Percentiles rank a stretch among this genome's conserved stretches.
These are phyloP conservation scores for Epichloe coenophiala DNA, from an alignment of 2,329 filamentous ascomycete species.

Conservation along the genomic window DNA sequence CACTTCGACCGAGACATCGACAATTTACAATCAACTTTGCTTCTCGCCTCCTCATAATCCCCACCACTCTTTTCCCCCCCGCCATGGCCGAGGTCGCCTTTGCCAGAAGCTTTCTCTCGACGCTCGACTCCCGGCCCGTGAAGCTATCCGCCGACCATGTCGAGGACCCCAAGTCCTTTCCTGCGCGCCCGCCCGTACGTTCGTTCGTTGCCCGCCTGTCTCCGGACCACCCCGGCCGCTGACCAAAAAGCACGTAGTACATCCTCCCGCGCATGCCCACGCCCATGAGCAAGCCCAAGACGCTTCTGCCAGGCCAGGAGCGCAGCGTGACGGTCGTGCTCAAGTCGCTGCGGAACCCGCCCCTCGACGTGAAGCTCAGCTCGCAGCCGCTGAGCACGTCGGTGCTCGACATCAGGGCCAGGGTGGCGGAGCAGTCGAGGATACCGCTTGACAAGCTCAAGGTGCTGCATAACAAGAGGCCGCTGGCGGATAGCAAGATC, in stretches of 20 bases:
- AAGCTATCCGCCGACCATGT: conserved; percentile 86
- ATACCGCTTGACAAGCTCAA: conserved; percentile 69
- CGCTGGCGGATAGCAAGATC: conserved; percentile 62
- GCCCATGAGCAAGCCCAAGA: conserved; percentile 35
- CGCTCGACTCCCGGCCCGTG: conserved; percentile 62
- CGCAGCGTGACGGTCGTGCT: conserved; percentile 45
- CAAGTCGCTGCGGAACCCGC: conserved; percentile 66
- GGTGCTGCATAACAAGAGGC: conserved; percentile 78
- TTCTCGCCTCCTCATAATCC: no score
- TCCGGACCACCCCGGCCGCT: background rate
- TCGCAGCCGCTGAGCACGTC: conserved; percentile 54
- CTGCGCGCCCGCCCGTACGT: conserved; percentile 59
- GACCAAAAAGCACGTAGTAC: conserved; percentile 37
- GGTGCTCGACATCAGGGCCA: conserved; percentile 63
- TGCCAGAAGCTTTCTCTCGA: conserved; percentile 68
- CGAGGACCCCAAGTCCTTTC: conserved; percentile 69
- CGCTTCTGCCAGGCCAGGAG: conserved; percentile 37
- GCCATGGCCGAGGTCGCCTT: conserved; percentile 74
- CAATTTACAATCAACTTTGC: no score
- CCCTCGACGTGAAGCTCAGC: conserved; percentile 52
- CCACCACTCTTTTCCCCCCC: background rate
- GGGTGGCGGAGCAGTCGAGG: conserved; percentile 48
- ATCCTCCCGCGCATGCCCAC: conserved; percentile 57
- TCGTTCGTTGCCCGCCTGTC: background rate
- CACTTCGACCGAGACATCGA: no score